These are phyloP conservation scores for Aspergillus latus DNA, from an alignment of 2,329 filamentous ascomycete species.

Conservation along the genomic window DNA sequence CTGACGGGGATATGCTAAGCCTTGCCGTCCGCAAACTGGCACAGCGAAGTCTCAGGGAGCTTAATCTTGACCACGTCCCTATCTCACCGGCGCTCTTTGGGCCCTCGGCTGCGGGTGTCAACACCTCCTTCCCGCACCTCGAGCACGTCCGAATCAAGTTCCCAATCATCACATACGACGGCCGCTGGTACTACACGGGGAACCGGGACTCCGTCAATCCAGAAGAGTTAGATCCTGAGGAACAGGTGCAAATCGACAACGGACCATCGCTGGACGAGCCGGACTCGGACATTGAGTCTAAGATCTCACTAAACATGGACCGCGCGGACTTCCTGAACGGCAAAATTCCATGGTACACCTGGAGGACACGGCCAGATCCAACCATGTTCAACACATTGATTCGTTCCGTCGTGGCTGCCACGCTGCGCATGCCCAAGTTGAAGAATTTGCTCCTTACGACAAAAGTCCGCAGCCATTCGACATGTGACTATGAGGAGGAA, in stretches of 20 bases:
- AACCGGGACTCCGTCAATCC: neutral
- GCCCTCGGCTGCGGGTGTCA: neutral
- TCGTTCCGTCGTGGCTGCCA: neutral
- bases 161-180: neutral
- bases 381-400: neutral
- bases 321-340: neutral
- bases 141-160: neutral
- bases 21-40: neutral
- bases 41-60: neutral
- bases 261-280: neutral
- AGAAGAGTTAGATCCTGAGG: neutral
- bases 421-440: neutral
- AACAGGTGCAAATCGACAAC: neutral
- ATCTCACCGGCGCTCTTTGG: neutral
- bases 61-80: neutral
- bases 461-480: neutral
- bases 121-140: neutral
- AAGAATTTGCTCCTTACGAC: neutral
- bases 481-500: neutral
- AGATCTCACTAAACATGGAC: neutral
- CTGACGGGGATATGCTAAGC: neutral
- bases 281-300: neutral
- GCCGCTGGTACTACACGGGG: neutral
- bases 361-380: neutral
- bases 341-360: neutral